phyloP scores from a whole-genome alignment of 2,329 filamentous ascomycete species.

The Fusarium sp. region DNA sequence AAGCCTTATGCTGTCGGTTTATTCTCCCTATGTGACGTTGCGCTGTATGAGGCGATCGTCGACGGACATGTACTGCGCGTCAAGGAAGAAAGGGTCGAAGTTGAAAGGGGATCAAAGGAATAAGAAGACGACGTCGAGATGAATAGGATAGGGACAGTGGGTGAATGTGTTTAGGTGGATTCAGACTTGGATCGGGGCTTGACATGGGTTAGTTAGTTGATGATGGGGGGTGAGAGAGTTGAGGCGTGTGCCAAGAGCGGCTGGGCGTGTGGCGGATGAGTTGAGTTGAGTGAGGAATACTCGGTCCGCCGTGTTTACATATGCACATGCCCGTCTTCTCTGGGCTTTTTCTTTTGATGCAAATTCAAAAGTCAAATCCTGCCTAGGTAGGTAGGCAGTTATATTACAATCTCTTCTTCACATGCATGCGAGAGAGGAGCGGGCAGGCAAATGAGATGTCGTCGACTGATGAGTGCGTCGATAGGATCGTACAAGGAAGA shows the following conservation, averaged over 20 bases:
- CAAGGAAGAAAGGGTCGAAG: conserved; percentile 5
- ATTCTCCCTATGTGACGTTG: conserved; percentile 11
- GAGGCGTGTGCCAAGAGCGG: conserved; percentile 8
- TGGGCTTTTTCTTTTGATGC: conserved; percentile 4
- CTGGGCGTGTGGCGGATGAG: conserved; percentile 2
- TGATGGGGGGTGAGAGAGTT: not conserved
- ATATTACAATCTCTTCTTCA: conserved; percentile 38
- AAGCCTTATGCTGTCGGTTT: not conserved
- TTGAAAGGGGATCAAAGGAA: conserved; percentile 25
- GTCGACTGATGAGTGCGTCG: conserved; percentile 41
- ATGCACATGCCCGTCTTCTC: not conserved
- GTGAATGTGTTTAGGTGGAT: conserved; percentile 32
- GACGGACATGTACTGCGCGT: conserved; percentile 10
- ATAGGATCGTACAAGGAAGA: not conserved
- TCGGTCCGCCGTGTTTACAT: no score
- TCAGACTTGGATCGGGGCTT: conserved; percentile 33
- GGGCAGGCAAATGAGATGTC: conserved; percentile 43
- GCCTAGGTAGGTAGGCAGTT: not conserved
- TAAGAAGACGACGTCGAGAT: conserved; percentile 33
- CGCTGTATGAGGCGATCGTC: conserved; percentile 5
- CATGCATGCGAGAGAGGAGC: conserved; percentile 39
- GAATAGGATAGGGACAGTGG: conserved; percentile 28
- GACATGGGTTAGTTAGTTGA: conserved; percentile 18
- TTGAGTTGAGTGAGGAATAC: not conserved
- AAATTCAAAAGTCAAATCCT: not conserved